A percentile compares a stretch with the other conserved stretches of the same genome.
These are phyloP conservation scores for Gracilaria gracilis DNA, from an alignment of 23 red algal species.

Conservation along the genomic window DNA sequence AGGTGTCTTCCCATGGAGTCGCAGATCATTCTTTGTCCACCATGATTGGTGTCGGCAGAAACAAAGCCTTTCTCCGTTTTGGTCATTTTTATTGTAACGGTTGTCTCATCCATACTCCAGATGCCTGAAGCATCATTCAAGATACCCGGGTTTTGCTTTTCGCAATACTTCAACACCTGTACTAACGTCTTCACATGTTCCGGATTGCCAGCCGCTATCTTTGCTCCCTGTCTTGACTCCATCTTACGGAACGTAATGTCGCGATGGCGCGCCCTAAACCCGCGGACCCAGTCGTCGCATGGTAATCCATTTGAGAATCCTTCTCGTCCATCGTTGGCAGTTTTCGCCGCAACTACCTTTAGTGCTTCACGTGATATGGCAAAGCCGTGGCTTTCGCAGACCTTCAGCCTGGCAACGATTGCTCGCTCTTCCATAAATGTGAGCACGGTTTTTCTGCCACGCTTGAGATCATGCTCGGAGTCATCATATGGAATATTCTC, in stretches of 20 bases:
- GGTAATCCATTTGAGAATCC: background rate
- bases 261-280: background rate
- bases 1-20: too few species aligned
- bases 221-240: background rate
- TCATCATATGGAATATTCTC: background rate
- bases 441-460: background rate
- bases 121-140: too few species aligned
- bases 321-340: background rate
- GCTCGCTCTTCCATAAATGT: background rate
- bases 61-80: too few species aligned
- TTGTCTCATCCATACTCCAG: too few species aligned
- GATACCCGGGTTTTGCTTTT: too few species aligned
- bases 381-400: background rate
- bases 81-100: too few species aligned
- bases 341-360: background rate
- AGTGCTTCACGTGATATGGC: background rate
- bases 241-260: conserved; percentile 15
- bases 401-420: background rate
- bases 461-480: background rate
- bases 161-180: too few species aligned
- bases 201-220: background rate
- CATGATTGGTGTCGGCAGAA: too few species aligned
- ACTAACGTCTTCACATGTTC: conserved; percentile 9
- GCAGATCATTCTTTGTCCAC: too few species aligned
- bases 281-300: background rate